Base-by-base conservation (phyloP, 2,329 filamentous ascomycete genomes). In the Fusarium luffae region DNA sequence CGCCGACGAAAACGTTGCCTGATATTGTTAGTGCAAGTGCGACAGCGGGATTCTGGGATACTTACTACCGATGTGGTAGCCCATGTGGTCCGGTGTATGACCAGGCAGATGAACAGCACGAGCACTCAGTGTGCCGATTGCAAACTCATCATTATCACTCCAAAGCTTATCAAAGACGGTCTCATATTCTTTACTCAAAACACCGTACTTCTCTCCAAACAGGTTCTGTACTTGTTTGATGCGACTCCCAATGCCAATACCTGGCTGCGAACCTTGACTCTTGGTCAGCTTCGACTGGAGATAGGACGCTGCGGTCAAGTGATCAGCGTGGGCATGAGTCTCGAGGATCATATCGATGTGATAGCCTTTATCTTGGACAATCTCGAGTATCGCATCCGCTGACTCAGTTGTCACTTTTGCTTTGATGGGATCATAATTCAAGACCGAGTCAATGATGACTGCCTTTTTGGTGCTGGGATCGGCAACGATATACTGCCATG, bases 321-420 rank as follows among this genome's bases (percentile, higher is more conserved):
- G 88, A 58, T 90, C 86, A 5, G 87, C 87, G 64, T 90, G 86
- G 0, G 82, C 84, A 73, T 91, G 89, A 0, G 89, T 91, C 68
- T 91, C 89, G 4, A 91, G 81, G 19, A 91, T 86, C 42, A 76
- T 78, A 1, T 80, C 78, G 12, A 90, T 73, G 0, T 66, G 81
- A 72, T 89, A 89, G 2, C 78, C 78, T 2, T 85, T 75, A 3
- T 83, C 71, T 6, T 73, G 68, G 9, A 88, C 74, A 0, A 85
- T 25, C 0, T 78, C 67, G 0, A 91, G 78, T 0, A 91, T 67
- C 0, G 63, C 46, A 61, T 91, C 87, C 3, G 89, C 89, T 0
- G 84, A 79, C 1, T 70, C 48, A 0, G 88, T 90, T 8, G 76
- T 80, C 61, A 90, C 81, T 3, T 68, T 64, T 42, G 76, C 73